Evolutionary conservation across 768 basidiomycete genomes (phyloP), one percentile per base, ranked within the genome.

Genomic region (Ramaria rubella): DNA sequence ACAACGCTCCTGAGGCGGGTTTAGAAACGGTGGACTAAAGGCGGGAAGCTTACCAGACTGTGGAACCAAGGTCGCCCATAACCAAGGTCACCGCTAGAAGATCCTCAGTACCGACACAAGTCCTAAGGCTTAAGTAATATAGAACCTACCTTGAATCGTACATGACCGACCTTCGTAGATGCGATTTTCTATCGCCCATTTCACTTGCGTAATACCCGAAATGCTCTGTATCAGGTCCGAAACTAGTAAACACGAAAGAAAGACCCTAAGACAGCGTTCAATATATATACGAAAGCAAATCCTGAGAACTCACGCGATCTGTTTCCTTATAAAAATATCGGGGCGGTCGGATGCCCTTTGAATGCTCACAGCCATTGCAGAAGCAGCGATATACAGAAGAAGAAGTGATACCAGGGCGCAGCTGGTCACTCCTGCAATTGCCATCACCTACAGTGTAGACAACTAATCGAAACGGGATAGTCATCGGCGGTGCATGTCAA

Each of bases 171-270:
- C 56, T 27, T 57, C 56, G 40, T 52, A 34, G 27, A 57, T 36
- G 8, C 34, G 19, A 19, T 33, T 30, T 11, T 57, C 48, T 26
- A 43, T 43, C 6, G 56, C 56, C 56, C 56, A 57, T 19, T 38
- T 46, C 17, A 56, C 46, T 24, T 56, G 55, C 3, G 45, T 56
- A n/a, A 56, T 31, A 17, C 55, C 55, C n/a, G 55, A 45, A n/a
- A 56, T 33, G 24, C 55, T 56, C 42, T 56, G 55, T 6, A 56
- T 33, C 29, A 56, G 49, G 23, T 56, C 55, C 12, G 55, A 46
- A 19, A 56, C 19, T 17, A 56, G 42, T 15, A 56, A 19, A 33
- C 55, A 56, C 19, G 49, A n/a, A 31, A 56, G 27, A 31, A 56
- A 56, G 14, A 56, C 31, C 23, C 36, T 38, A 38, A n/a, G 36